These are phyloP conservation scores for Aspergillus awamori DNA, from an alignment of 2,329 filamentous ascomycete genomes.

Conservation along the genomic window DNA sequence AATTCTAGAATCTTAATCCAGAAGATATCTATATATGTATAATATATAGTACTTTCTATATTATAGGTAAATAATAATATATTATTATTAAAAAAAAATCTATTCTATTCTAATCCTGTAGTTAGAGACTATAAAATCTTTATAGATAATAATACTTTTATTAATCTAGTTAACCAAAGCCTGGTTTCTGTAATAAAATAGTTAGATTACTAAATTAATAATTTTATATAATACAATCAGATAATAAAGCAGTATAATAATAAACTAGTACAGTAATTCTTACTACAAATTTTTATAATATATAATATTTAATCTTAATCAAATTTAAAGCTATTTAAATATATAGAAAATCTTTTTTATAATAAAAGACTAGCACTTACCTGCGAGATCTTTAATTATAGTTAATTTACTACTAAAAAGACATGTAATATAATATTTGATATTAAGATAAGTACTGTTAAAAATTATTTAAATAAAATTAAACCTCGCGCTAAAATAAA, in stretches of 20 bases:
- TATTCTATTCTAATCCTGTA: too few species aligned
- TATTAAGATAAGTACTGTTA: neutral
- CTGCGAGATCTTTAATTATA: neutral
- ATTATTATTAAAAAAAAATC: too few species aligned
- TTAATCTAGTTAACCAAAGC: too few species aligned
- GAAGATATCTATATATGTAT: too few species aligned
- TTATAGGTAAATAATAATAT: too few species aligned
- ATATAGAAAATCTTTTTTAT: neutral
- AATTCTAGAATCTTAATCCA: too few species aligned
- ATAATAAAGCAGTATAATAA: neutral
- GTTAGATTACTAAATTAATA: too few species aligned
- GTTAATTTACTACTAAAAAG: neutral
- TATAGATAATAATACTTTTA: too few species aligned
- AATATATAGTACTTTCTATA: too few species aligned
- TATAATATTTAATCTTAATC: neutral
- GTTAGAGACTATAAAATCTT: too few species aligned
- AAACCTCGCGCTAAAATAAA: neutral
- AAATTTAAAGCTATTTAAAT: slow-evolving; percentile 9
- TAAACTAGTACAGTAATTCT: neutral
- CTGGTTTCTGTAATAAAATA: too few species aligned
- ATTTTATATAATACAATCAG: neutral
- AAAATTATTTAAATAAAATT: neutral
- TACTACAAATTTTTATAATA: neutral
- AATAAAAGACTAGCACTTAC: too few species aligned
- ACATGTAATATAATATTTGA: neutral